These are phyloP conservation scores for Chloranthus sessilifolius DNA, from an alignment of 164 flowering plant species.

Conservation along the genomic window DNA sequence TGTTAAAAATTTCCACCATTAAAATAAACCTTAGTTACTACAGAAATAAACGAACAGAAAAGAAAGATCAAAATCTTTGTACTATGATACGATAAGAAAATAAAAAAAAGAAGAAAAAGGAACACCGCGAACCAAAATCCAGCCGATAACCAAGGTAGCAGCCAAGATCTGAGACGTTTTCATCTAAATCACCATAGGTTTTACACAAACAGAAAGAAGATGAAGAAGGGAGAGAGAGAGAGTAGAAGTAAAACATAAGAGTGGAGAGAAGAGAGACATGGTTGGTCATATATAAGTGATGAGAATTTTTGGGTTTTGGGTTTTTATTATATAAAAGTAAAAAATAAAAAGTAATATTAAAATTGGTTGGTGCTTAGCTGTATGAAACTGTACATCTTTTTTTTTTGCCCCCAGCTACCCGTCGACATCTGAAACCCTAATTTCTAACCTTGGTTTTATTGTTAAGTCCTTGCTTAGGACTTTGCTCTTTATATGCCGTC, in stretches of 20 bases:
- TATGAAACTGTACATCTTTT: background rate
- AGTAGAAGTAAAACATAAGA: too few relatives aligned
- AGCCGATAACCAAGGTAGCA: too few relatives aligned
- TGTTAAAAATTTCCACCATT: too few relatives aligned
- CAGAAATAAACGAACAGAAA: too few relatives aligned
- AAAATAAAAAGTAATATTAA: background rate
- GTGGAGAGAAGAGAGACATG: background rate
- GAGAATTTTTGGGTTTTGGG: background rate
- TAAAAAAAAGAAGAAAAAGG: too few relatives aligned
- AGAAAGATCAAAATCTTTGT: too few relatives aligned
- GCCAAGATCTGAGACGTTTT: slow-evolving; percentile 2
- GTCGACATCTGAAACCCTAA: background rate
- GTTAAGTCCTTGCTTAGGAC: slow-evolving; percentile 2
- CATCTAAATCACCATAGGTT: slow-evolving; percentile 6
- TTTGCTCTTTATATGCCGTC: slow-evolving; percentile 1
- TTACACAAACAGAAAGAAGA: background rate
- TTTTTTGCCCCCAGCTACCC: background rate
- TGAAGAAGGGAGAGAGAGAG: background rate
- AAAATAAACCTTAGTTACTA: too few relatives aligned
- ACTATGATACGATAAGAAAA: too few relatives aligned
- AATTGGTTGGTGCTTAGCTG: slow-evolving; percentile 6
- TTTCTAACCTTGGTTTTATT: background rate
- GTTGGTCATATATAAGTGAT: background rate
- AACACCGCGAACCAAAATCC: too few relatives aligned
- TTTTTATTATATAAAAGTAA: background rate